Base-by-base conservation (phyloP, 768 basidiomycete genomes). In the Podaxis carcinomalis region DNA sequence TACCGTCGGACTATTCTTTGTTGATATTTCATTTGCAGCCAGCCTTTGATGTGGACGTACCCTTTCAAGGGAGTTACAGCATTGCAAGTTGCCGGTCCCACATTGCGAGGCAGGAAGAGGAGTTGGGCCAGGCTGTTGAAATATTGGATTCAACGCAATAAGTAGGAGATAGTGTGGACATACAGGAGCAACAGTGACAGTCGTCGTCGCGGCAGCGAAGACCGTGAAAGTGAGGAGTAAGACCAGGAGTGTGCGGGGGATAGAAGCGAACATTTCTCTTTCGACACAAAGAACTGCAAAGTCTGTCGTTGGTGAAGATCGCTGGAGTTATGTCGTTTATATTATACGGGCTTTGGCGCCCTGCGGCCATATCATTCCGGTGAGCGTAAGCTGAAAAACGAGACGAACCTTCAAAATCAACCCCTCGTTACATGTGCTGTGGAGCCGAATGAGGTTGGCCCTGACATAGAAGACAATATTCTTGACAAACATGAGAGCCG, bases 21-120 rank as follows among this genome's bases (percentile, higher is more conserved):
- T 23, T 40, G 19, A 32, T 19, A 56, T 23, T 36, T 21, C 49
- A 50, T 11, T 19, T 32, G 25, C 35, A 37, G 27, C n/a, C 6
- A 55, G 25, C 35, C 21, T 32, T 32, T 14, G 10, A 36, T 5
- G 7, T 58, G 65, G 56, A n/a, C 54, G 25, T 32, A 69, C 68
- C 32, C 67, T 68, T 46, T 70, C 68, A 42, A 72, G 63, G 10
- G 59, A 10, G 32, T 54, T 47, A 28, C 72, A 73, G 64, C 72
- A 73, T 27, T 68, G 65, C 10, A 68, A 60, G 61, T 67, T 66
- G 6, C 65, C 67, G 4, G 63, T 56, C 39, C 56, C 56, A 44
- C 72, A 73, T 62, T 68, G 67, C n/a, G 55, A 59, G 5, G 64
- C 68, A 36, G 66, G 60, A 39, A 67, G 62, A 46, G 62, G 28